A percentile compares a stretch with the other conserved stretches of the same genome.
phyloP scores from a whole-genome alignment of 306 rosid species.

The Biancaea sappan region DNA sequence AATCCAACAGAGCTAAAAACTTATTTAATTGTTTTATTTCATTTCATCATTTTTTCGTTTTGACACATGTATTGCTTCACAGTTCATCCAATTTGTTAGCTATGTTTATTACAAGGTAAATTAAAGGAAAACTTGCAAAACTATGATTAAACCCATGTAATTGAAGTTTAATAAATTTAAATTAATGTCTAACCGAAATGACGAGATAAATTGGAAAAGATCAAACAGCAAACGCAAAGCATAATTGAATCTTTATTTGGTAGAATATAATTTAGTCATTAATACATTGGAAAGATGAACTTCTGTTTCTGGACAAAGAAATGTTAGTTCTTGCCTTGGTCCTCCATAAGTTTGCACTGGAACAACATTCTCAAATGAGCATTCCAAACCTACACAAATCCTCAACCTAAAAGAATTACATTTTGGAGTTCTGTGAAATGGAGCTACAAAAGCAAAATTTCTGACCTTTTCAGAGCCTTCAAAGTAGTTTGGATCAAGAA shows the following conservation, averaged over 20 bases:
- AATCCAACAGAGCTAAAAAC: no score
- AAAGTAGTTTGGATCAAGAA: conserved; percentile 55
- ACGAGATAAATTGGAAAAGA: no score
- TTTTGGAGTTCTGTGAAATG: conserved; percentile 67
- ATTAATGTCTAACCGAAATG: no score
- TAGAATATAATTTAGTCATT: neutral
- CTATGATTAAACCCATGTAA: no score
- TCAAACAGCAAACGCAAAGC: neutral
- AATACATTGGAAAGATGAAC: conserved; percentile 54
- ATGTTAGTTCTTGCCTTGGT: conserved; percentile 61
- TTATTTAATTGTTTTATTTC: no score
- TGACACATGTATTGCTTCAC: no score
- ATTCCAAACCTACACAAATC: conserved; percentile 63
- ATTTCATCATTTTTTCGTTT: no score
- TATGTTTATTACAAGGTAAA: no score
- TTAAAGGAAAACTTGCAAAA: no score
- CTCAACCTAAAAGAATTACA: conserved; percentile 47
- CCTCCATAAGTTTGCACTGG: conserved; percentile 49
- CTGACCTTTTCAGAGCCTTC: conserved; percentile 46
- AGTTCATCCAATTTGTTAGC: no score
- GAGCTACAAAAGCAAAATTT: conserved; percentile 45
- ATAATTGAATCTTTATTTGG: conserved; percentile 19
- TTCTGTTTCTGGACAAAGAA: conserved; percentile 61
- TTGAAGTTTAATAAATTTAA: no score
- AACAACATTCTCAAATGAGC: conserved; percentile 47